Percentiles rank a stretch among this genome's conserved stretches.
Conservation (phyloP, 169 alveolate species). For the Eimeria sp. region DNA sequence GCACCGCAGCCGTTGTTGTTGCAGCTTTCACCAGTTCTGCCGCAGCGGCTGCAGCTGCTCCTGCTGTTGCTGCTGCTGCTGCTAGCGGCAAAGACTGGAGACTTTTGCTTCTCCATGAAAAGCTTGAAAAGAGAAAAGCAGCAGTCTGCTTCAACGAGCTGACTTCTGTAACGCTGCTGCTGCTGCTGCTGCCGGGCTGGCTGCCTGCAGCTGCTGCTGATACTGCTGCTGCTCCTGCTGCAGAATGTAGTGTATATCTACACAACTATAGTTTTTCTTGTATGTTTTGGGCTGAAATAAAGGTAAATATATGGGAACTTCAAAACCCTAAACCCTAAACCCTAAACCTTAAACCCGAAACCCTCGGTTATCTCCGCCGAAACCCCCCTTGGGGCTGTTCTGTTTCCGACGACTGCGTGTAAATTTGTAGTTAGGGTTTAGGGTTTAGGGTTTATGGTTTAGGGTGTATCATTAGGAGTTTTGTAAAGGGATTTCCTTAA, state of each 20-base stretch:
- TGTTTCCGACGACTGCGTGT: background rate
- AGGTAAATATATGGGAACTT: background rate
- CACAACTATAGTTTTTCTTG: background rate
- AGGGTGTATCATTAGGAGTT: background rate
- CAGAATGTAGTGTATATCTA: background rate
- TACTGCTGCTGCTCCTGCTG: background rate
- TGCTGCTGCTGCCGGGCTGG: constrained; percentile 44
- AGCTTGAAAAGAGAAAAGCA: background rate
- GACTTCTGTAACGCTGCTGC: background rate
- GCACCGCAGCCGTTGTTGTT: background rate
- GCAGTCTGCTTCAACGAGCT: background rate
- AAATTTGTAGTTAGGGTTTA: background rate
- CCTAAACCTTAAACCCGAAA: constrained; percentile 14
- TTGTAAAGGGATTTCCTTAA: background rate
- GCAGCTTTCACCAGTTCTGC: constrained; percentile 27
- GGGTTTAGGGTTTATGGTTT: constrained; percentile 7
- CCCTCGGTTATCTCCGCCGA: background rate
- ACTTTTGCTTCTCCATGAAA: constrained; percentile 1
- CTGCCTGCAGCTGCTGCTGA: constrained; percentile 52
- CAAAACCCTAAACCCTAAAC: background rate
- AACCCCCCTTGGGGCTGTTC: constrained; percentile 42
- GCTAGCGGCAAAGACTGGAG: constrained; percentile 45
- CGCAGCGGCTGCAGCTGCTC: too few relatives aligned
- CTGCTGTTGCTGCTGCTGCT: constrained; percentile 23
- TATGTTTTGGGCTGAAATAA: background rate